Evolutionary conservation across 2,329 filamentous ascomycete species (phyloP), one percentile per base, ranked within the genome.

Genomic region (Domatiomyces globalis): DNA sequence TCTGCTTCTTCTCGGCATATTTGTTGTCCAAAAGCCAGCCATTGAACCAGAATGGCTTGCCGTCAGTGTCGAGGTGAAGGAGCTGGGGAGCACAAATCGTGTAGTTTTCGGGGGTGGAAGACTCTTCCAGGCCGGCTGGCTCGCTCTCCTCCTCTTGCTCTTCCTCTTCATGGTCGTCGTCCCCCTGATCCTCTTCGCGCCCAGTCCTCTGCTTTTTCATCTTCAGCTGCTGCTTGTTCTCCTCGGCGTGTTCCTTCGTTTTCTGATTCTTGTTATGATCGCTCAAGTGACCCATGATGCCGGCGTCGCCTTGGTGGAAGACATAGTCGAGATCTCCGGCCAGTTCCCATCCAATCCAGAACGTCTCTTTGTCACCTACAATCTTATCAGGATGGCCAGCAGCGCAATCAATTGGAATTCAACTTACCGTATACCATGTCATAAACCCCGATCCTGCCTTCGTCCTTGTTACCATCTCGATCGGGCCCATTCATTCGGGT

Each of bases 301-400:
- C 58, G 33, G 58, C 63, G 12, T 65, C 63, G 29, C 71, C 70
- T 36, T 63, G 60, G 55, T 73, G 69, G 61, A 73, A 74, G 18
- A 66, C 61, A 54, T 72, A 73, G 20, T 67, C 64, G 6, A 62
- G 54, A 50, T 71, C 69, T 4, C 68, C 70, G 17, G 66, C 68
- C 12, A 73, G 65, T 51, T 73, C 67, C 64, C 70, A 73, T n/a
- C 69, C 68, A 2, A 74, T 64, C 71, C 71, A 74, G 63, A 72
- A 74, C 1, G 71, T 73, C 54, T 74, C 71, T 54, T 74, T 74
- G 59, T 74, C 71, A 45, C 71, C 70, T 70, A 56, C 19, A 45
- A 25, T 27, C 7, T 19, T 18, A 49, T 45, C 46, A 46, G 39
- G 33, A 17, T 33, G 43, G 27, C 18, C 10, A 1, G 46, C 27